Evolutionary conservation across 805 yeast species (phyloP).

Genomic region (Kazachstania africana): DNA sequence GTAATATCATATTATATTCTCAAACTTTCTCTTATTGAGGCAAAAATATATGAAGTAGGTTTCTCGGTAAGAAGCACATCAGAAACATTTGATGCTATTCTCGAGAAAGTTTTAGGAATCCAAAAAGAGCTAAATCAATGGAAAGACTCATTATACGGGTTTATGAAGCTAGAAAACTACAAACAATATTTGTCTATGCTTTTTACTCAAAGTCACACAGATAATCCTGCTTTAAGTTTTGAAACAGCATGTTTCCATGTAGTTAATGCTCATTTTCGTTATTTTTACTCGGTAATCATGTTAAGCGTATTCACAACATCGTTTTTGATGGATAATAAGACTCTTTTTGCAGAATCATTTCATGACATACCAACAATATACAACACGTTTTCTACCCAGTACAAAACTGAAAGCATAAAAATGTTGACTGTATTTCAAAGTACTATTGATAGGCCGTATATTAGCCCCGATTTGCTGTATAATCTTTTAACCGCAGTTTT

Average conservation of each 20-base stretch:
- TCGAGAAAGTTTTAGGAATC: constrained; percentile 10
- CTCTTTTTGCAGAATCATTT: constrained; percentile 6
- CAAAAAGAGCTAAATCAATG: constrained; percentile 12
- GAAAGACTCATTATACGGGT: constrained; percentile 14
- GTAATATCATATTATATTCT: constrained; percentile 14
- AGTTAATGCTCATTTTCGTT: constrained; percentile 15
- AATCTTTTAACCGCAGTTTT: constrained; percentile 16
- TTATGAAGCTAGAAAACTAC: constrained; percentile 13
- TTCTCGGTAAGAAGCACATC: constrained; percentile 13
- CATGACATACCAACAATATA: constrained; percentile 9
- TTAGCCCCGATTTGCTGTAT: constrained; percentile 15
- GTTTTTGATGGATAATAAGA: constrained; percentile 15
- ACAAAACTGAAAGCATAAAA: constrained; percentile 6
- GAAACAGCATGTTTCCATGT: constrained; percentile 15
- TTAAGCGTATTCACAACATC: constrained; percentile 13
- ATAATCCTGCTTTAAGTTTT: constrained; percentile 11
- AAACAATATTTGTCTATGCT: constrained; percentile 13
- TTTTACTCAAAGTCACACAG: constrained; percentile 9
- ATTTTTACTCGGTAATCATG: constrained; percentile 9
- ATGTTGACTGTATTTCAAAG: constrained; percentile 12
- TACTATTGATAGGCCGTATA: constrained; percentile 12
- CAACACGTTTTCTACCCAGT: constrained; percentile 6
- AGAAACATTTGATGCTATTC: constrained; percentile 13
- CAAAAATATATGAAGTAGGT: constrained; percentile 9
- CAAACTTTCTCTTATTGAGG: constrained; percentile 10